These are phyloP conservation scores for Agrostemma githago DNA, from an alignment of 148 eudicot genomes.

Conservation along the genomic window DNA sequence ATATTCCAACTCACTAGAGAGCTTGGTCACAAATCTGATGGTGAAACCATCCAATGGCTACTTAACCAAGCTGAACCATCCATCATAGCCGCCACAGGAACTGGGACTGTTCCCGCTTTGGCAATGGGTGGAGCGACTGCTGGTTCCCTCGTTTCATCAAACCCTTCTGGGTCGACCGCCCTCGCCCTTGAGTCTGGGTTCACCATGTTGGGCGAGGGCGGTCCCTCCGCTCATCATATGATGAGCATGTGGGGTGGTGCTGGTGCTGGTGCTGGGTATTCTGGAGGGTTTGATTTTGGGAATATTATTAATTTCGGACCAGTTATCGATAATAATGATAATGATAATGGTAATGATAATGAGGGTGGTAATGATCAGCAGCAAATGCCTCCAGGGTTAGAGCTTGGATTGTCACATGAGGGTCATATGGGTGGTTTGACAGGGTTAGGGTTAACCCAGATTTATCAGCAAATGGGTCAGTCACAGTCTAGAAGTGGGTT, in stretches of 20 bases:
- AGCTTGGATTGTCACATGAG: slow-evolving; percentile 73
- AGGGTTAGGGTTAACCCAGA: slow-evolving; percentile 46
- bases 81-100: slow-evolving; percentile 68
- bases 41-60: slow-evolving; percentile 80
- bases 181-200: slow-evolving; percentile 44
- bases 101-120: slow-evolving; percentile 65
- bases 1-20: slow-evolving; percentile 74
- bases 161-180: slow-evolving; percentile 30
- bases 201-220: neutral
- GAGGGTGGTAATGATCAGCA: neutral
- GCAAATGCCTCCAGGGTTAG: slow-evolving; percentile 57
- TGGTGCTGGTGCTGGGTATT: slow-evolving; percentile 38
- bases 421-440: slow-evolving; percentile 53
- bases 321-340: slow-evolving; percentile 36
- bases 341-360: neutral
- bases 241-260: slow-evolving; percentile 25
- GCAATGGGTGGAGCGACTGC: slow-evolving; percentile 37
- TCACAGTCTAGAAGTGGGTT: slow-evolving; percentile 16
- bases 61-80: slow-evolving; percentile 68
- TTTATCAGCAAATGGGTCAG: slow-evolving; percentile 67
- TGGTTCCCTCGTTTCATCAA: slow-evolving; percentile 30
- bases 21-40: slow-evolving; percentile 74
- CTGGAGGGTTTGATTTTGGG: slow-evolving; percentile 60
- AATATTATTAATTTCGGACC: slow-evolving; percentile 51
- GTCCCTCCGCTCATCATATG: slow-evolving; percentile 10